Evolutionary conservation across 192 early-diverging fungal species (phyloP).

Genomic region (Umbelopsis sp.): DNA sequence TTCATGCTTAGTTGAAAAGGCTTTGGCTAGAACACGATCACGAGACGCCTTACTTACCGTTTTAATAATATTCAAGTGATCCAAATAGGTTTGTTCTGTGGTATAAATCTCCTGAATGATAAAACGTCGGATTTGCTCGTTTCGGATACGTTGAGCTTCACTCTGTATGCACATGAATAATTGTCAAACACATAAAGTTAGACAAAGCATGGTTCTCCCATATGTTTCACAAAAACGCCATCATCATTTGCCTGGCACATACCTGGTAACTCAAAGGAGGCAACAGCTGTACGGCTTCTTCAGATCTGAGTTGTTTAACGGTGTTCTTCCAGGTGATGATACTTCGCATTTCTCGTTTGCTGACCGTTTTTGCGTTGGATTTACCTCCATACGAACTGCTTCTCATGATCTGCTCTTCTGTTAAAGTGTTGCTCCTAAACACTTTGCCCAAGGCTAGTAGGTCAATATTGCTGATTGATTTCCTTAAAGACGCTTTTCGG

Average conservation of each 20-base stretch:
- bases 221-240: not conserved
- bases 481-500: not conserved
- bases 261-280: conserved; percentile 19
- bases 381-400: conserved; percentile 7
- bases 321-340: conserved; percentile 12
- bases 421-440: not conserved
- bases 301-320: not conserved
- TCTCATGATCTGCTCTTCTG: not conserved
- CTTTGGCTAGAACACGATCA: conserved; percentile 19
- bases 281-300: not conserved
- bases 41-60: conserved; percentile 33
- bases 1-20: not conserved
- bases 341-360: conserved; percentile 9
- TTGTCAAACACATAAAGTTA: too few relatives aligned
- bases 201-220: too few relatives aligned
- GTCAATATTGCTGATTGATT: conserved; percentile 7
- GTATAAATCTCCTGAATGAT: conserved; percentile 54
- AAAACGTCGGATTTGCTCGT: conserved; percentile 29
- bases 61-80: conserved; percentile 50
- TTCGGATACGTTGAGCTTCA: not conserved
- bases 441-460: not conserved
- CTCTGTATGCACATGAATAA: conserved; percentile 14
- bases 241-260: not conserved
- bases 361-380: not conserved
- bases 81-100: conserved; percentile 52